Evolutionary conservation across 129 eudicot species (phyloP).

Genomic region (Centrapalus pauciflorus): DNA sequence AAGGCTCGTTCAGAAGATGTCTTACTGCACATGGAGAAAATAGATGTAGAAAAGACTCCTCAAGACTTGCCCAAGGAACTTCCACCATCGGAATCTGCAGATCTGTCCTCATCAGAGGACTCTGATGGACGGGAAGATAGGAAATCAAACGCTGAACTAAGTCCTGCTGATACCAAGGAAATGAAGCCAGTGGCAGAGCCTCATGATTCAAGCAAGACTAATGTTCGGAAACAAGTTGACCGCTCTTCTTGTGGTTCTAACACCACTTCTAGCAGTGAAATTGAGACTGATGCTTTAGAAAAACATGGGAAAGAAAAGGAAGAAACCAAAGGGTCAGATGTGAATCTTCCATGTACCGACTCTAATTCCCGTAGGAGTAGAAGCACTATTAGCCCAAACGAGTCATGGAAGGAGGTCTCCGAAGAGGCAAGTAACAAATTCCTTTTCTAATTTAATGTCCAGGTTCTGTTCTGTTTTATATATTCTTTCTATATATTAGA

Average conservation of each 20-base stretch:
- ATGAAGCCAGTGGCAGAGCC: slow-evolving; percentile 32
- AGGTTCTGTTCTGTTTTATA: not conserved
- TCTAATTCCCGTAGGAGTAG: slow-evolving; percentile 59
- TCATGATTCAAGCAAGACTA: slow-evolving; percentile 43
- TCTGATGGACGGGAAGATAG: slow-evolving; percentile 42
- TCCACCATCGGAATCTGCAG: slow-evolving; percentile 35
- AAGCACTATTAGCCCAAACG: slow-evolving; percentile 38
- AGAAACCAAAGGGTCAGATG: slow-evolving; percentile 49
- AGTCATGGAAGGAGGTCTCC: slow-evolving; percentile 98
- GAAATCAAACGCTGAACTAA: slow-evolving; percentile 27
- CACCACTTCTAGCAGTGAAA: slow-evolving; percentile 88
- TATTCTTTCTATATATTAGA: not conserved
- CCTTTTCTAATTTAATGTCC: not conserved
- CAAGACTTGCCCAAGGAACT: slow-evolving; percentile 37
- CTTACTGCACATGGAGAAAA: slow-evolving; percentile 37
- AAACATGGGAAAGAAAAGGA: slow-evolving; percentile 56
- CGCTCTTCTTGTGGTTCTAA: slow-evolving; percentile 97
- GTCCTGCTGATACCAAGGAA: slow-evolving; percentile 30
- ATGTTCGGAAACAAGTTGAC: slow-evolving; percentile 65
- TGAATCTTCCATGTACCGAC: slow-evolving; percentile 36
- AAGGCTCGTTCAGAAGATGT: slow-evolving; percentile 32
- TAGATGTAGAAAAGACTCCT: slow-evolving; percentile 41
- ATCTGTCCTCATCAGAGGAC: slow-evolving; percentile 59
- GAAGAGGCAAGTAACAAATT: slow-evolving; percentile 62
- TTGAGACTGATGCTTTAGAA: slow-evolving; percentile 72